phyloP scores from a whole-genome alignment of 2,329 filamentous ascomycete species.

The Cyphellophora attinorum region DNA sequence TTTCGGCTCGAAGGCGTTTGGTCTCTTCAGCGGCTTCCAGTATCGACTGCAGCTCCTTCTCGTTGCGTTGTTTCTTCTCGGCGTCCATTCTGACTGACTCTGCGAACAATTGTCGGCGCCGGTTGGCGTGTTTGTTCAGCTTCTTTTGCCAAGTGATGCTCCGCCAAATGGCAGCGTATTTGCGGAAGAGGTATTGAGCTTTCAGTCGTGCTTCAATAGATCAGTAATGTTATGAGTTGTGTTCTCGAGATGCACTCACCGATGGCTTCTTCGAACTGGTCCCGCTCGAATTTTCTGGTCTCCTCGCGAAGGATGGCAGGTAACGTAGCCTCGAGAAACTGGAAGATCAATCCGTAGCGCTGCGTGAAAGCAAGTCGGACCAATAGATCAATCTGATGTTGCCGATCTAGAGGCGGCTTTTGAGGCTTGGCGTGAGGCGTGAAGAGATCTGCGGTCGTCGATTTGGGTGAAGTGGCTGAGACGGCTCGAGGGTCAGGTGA shows the following conservation, averaged over 20 bases:
- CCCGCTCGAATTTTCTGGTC: too few species aligned
- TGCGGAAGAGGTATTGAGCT: conserved; percentile 21
- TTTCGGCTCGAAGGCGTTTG: conserved; percentile 11
- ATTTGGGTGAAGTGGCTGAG: too few species aligned
- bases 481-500: too few species aligned
- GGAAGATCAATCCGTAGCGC: conserved; percentile 11
- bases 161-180: conserved; percentile 29
- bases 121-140: conserved; percentile 25
- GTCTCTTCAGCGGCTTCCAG: conserved; percentile 12
- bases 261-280: too few species aligned
- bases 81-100: conserved; percentile 14
- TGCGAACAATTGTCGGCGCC: conserved; percentile 24
- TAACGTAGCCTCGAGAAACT: conserved; percentile 14
- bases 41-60: conserved; percentile 16
- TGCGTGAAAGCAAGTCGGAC: conserved; percentile 9
- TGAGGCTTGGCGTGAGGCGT: too few species aligned
- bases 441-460: too few species aligned
- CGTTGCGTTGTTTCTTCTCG: conserved; percentile 12
- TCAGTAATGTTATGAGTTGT: conserved; percentile 1
- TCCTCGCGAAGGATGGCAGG: too few species aligned
- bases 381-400: too few species aligned
- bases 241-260: too few species aligned
- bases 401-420: too few species aligned
- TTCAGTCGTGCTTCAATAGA: conserved; percentile 21
- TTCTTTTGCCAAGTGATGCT: conserved; percentile 24